These are phyloP conservation scores for Diphasiastrum complanatum DNA, from an alignment of 83 land plant species.

Conservation along the genomic window DNA sequence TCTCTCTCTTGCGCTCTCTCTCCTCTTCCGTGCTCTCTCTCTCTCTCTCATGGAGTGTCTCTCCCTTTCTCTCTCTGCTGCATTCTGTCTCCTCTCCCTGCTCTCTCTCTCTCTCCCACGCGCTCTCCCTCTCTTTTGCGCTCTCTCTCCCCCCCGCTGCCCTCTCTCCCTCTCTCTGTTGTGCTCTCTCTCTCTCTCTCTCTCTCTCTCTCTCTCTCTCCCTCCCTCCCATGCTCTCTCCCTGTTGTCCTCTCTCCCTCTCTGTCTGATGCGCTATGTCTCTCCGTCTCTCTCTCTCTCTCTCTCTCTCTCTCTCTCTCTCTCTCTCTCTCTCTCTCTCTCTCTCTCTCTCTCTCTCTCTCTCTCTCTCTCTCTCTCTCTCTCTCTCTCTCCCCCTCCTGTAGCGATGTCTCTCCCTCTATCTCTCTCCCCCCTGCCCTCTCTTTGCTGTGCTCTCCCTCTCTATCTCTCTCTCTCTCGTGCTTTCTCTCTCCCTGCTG, in stretches of 20 bases:
- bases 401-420: background rate
- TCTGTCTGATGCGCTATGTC: constrained; percentile 4
- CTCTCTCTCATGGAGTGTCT: too few species aligned
- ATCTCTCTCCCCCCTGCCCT: too few species aligned
- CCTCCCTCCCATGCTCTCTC: constrained; percentile 4
- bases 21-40: background rate
- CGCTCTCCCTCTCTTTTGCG: too few species aligned
- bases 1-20: background rate
- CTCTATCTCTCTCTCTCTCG: too few species aligned
- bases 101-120: too few species aligned
- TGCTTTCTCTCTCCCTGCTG: too few species aligned
- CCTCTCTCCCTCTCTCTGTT: too few species aligned
- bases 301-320: constrained; percentile 5
- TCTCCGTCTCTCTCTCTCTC: constrained; percentile 8
- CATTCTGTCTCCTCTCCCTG: too few species aligned
- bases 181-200: too few species aligned
- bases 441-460: too few species aligned
- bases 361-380: background rate
- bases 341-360: background rate
- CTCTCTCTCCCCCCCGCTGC: too few species aligned
- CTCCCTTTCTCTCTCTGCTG: too few species aligned
- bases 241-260: background rate
- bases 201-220: background rate
- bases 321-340: constrained; percentile 2
- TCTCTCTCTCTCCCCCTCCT: background rate